Evolutionary conservation across 768 basidiomycete species (phyloP).

Genomic region (Russula earlei): DNA sequence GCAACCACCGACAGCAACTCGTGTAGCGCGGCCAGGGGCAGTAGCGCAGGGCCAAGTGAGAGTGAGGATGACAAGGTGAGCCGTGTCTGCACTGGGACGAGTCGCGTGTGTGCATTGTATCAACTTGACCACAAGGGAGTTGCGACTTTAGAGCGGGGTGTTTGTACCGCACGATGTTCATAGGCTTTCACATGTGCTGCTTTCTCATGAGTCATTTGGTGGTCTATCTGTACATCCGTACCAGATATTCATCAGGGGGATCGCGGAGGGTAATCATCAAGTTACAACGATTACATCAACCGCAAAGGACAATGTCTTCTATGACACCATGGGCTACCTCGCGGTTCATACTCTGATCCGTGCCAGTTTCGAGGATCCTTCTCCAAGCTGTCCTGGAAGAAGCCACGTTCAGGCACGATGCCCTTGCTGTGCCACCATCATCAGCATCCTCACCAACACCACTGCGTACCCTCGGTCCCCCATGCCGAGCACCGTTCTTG

Average conservation of each 20-base stretch:
- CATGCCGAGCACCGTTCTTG: too few species aligned
- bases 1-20: constrained; percentile 13
- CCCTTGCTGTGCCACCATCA: not conserved
- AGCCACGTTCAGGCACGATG: not conserved
- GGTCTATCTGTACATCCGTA: constrained; percentile 9
- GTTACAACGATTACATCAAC: not conserved
- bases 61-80: constrained; percentile 28
- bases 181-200: not conserved
- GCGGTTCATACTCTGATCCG: not conserved
- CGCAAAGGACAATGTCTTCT: not conserved
- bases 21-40: constrained; percentile 15
- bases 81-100: constrained; percentile 1
- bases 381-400: not conserved
- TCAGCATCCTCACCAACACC: too few species aligned
- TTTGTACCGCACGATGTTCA: not conserved
- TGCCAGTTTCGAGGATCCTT: not conserved
- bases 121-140: not conserved
- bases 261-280: not conserved
- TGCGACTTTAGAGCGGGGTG: not conserved
- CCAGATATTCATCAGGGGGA: not conserved
- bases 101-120: constrained; percentile 1
- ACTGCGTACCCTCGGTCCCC: too few species aligned
- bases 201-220: not conserved
- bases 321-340: too few species aligned
- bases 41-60: constrained; percentile 35